Evolutionary conservation across 2,329 filamentous ascomycete genomes (phyloP).

Genomic region (Macrophomina phaseolina): DNA sequence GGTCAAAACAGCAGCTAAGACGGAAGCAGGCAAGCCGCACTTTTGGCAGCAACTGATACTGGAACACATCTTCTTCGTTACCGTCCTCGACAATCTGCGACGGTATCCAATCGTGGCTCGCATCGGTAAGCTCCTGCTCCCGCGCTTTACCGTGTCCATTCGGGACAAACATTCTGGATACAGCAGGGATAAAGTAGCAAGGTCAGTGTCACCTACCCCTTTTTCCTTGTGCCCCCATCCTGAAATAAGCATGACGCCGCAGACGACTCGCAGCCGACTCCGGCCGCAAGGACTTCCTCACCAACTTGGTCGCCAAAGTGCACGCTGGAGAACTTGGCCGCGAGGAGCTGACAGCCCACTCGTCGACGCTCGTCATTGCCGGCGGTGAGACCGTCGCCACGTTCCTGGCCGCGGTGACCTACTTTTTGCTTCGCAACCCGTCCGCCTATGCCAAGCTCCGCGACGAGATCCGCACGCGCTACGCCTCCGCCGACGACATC

Average conservation of each 20-base stretch:
- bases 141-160: slow-evolving; percentile 2
- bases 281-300: slow-evolving; percentile 1
- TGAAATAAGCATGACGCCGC: no score
- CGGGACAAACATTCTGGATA: slow-evolving; percentile 29
- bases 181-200: slow-evolving; percentile 30
- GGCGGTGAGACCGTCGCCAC: slow-evolving; percentile 32
- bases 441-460: slow-evolving; percentile 8
- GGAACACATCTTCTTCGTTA: background rate
- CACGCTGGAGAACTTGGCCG: slow-evolving; percentile 8
- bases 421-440: slow-evolving; percentile 28
- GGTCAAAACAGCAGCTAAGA: background rate
- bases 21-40: slow-evolving; percentile 14
- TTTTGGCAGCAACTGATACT: slow-evolving; percentile 29
- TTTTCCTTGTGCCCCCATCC: slow-evolving; percentile 30
- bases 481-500: slow-evolving; percentile 25
- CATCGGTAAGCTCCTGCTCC: slow-evolving; percentile 1
- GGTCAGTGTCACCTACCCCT: slow-evolving; percentile 29
- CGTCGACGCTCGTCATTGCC: slow-evolving; percentile 30
- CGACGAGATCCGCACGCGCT: slow-evolving; percentile 23
- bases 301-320: background rate
- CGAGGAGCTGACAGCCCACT: slow-evolving; percentile 32
- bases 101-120: slow-evolving; percentile 39
- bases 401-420: slow-evolving; percentile 28
- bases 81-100: slow-evolving; percentile 30
- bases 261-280: slow-evolving; percentile 1